Evolutionary conservation across 2,329 filamentous ascomycete genomes (phyloP).

Genomic region (Colletotrichum echinochloae): DNA sequence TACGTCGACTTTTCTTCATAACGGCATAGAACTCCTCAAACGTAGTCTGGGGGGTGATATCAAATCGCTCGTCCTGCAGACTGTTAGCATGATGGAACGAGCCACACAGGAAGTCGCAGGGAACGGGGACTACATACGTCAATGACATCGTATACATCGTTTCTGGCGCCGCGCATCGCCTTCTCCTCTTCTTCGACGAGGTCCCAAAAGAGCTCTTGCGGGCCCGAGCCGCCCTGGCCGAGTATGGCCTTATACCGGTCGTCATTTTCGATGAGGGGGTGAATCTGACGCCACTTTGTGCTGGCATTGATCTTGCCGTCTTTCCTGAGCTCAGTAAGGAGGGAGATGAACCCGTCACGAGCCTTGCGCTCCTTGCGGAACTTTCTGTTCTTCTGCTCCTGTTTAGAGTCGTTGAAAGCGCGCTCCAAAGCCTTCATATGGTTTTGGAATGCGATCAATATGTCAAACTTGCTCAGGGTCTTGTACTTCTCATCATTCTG

Average conservation of each 20-base stretch:
- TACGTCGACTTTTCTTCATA: slow-evolving; percentile 87
- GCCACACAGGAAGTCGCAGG: neutral
- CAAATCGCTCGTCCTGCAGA: slow-evolving; percentile 87
- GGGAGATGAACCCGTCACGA: slow-evolving; percentile 81
- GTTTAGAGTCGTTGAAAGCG: slow-evolving; percentile 88
- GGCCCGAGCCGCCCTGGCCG: slow-evolving; percentile 85
- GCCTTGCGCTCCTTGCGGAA: slow-evolving; percentile 86
- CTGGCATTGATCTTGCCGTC: slow-evolving; percentile 89
- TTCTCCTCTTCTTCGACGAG: slow-evolving; percentile 93
- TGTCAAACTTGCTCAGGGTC: slow-evolving; percentile 86
- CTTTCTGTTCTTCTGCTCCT: slow-evolving; percentile 86
- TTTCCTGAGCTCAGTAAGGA: slow-evolving; percentile 80
- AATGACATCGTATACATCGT: slow-evolving; percentile 87
- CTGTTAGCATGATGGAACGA: slow-evolving; percentile 47
- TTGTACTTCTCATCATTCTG: slow-evolving; percentile 87
- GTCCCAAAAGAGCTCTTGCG: slow-evolving; percentile 96
- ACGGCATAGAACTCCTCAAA: slow-evolving; percentile 88
- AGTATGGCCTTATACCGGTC: slow-evolving; percentile 85
- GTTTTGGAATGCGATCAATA: slow-evolving; percentile 92
- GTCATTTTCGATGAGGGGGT: slow-evolving; percentile 81
- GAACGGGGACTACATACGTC: slow-evolving; percentile 71
- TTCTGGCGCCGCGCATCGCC: slow-evolving; percentile 82
- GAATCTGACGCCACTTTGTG: slow-evolving; percentile 88
- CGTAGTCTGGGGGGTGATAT: slow-evolving; percentile 86
- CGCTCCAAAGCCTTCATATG: slow-evolving; percentile 95